Evolutionary conservation across 495 filamentous ascomycete species (phyloP), one percentile per base, ranked within the genome.

Genomic region (Aspergillus olivimuriae): DNA sequence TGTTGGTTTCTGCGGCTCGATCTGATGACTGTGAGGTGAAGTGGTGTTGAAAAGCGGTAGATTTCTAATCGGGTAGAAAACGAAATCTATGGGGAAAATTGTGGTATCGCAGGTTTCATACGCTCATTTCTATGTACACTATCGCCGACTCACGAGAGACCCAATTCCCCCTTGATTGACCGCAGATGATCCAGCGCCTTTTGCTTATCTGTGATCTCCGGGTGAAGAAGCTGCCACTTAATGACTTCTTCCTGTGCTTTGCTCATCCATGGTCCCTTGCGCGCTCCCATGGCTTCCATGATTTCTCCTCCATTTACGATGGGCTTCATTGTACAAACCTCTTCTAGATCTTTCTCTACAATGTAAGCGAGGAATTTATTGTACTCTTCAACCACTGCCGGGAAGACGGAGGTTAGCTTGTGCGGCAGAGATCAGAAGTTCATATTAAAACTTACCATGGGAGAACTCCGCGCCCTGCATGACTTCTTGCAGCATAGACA

Each of bases 171-270:
- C 49, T 67, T 69, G 57, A 69, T 73, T 31, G 57, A 58, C 31
- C 58, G 46, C 14, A 92, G 73, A 53, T 82, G 80, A 47, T 86
- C 78, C 45, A 94, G 68, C 4, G 74, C 87, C 16, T 69, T 75
- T 5, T 71, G 58, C 14, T 80, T 72, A 40, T 85, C 80, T 4
- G 67, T 71, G 5, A 62, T 64, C 2, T 76, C 76, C 2, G 89
- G 87, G 57, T 96, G 78, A 22, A 83, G 69, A 20, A 97, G 69
- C 66, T 97, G 94, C 87, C 89, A 96, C 43, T 78, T 77, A 59
- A 92, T 73, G 21, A 81, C 79, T 12, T 83, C 64, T 6, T 86
- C 79, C 34, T 92, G 56, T 11, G 87, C 89, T 43, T 67, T 65
- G 45, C 76, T 75, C 73, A 89, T 78, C 91, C 91, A 97, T 11